Base-by-base conservation (phyloP, 495 filamentous ascomycete species). In the Neurospora sp. region DNA sequence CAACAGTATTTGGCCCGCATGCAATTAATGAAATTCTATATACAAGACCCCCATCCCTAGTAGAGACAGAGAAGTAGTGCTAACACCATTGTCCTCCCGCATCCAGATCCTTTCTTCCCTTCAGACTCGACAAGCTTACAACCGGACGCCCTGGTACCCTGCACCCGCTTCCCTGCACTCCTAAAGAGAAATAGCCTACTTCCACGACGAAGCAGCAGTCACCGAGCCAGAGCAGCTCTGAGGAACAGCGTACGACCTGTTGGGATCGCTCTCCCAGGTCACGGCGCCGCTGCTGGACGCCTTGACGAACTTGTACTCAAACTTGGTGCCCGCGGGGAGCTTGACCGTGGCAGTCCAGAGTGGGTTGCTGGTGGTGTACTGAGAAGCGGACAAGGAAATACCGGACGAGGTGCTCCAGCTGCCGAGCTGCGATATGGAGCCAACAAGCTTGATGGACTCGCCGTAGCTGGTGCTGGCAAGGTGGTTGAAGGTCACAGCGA, bases 221-320 rank as follows among this genome's bases (percentile, higher is more conserved):
- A 80, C 81, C 13, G 82, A 78, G 0, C 79, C 82, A 0, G 81
- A 80, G 77, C 89, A 92, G 5, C 78, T 81, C 5, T 76, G 74
- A 0, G 89, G 84, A 9, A 92, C 87, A 0, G 87, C 88, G 76
- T 86, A 90, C 5, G 81, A 83, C 54, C 86, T 85, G 77, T 94
- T 93, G 2, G 89, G 86, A 76, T 90, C 88, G 54, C 85, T 85
- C 77, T 92, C 90, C 91, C 90, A 92, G 8, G 77, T 81, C 1
- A 91, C 83, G 2, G 81, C 79, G 6, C 89, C 89, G 78, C 87
- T 82, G 19, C 80, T 81, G 59, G 83, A 84, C 31, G 89, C 82
- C 10, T 87, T 86, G 75, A 93, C 88, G 75, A 89, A 94, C 81
- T 93, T 93, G 78, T 92, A 93, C 78, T 91, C 73, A 40, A 93